These are phyloP conservation scores for Volvox africanus DNA, from an alignment of 139 green algal species.

Conservation along the genomic window DNA sequence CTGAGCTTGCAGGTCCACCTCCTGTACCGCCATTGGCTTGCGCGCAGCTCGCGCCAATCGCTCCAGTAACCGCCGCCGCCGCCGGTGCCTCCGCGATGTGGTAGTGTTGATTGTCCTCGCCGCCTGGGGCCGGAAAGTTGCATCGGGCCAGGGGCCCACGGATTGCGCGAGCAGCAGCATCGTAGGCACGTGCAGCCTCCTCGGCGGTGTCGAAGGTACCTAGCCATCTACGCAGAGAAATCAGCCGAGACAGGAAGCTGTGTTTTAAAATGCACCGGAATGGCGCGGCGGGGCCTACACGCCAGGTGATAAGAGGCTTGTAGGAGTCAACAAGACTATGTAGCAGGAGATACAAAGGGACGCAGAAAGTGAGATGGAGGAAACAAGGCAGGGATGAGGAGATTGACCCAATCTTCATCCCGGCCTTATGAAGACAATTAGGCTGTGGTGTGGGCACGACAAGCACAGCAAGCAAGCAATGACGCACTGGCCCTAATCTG, in stretches of 20 bases:
- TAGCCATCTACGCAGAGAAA: constrained; percentile 81
- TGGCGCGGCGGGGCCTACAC: no score
- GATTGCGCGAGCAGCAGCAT: constrained; percentile 92
- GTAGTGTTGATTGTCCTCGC: constrained; percentile 11
- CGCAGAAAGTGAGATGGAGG: no score
- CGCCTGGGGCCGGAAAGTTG: constrained; percentile 87
- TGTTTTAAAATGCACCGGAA: neutral
- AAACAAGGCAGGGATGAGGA: no score
- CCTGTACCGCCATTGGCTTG: neutral
- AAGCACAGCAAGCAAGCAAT: no score
- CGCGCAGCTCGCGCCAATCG: neutral
- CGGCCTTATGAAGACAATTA: no score
- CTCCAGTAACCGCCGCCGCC: constrained; percentile 5
- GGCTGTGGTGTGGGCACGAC: no score
- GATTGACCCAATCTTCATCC: no score
- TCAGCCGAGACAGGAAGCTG: neutral
- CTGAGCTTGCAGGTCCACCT: neutral
- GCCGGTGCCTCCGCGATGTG: neutral
- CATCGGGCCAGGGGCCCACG: constrained; percentile 85
- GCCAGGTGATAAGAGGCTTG: no score
- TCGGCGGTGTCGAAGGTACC: constrained; percentile 98
- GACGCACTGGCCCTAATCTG: no score
- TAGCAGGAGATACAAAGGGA: no score
- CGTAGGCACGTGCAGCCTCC: constrained; percentile 94
- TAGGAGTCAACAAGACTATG: no score